A percentile compares a stretch with the other conserved stretches of the same genome.
Evolutionary conservation across 1,284 basidiomycete species (phyloP).

Genomic region (Gomphus bonarii): DNA sequence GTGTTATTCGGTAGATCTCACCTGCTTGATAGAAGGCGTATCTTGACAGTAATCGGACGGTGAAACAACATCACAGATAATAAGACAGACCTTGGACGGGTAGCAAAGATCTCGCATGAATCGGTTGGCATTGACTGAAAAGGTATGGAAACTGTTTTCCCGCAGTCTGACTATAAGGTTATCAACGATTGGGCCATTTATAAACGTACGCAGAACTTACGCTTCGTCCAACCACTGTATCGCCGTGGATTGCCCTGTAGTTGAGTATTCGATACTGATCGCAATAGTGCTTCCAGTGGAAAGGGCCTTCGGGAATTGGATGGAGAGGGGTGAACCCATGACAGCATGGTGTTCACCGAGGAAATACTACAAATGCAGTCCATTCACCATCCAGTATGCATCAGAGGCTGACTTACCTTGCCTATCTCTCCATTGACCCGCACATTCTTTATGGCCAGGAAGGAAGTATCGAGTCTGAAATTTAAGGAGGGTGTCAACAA

Average conservation of each 20-base stretch:
- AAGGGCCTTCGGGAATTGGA: constrained; percentile 35
- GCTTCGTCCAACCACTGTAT: constrained; percentile 91
- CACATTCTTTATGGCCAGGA: constrained; percentile 56
- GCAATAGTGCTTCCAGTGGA: constrained; percentile 35
- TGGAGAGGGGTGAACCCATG: constrained; percentile 61
- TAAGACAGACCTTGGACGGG: constrained; percentile 63
- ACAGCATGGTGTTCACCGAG: constrained; percentile 47
- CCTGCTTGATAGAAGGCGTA: constrained; percentile 65
- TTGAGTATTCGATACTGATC: constrained; percentile 63
- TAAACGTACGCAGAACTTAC: constrained; percentile 28
- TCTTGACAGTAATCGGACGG: constrained; percentile 28
- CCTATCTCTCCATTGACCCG: constrained; percentile 31
- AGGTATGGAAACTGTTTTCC: constrained; percentile 81
- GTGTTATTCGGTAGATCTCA: constrained; percentile 22
- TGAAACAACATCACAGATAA: neutral
- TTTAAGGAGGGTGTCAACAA: neutral
- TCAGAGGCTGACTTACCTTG: constrained; percentile 37
- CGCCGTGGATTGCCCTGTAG: constrained; percentile 71
- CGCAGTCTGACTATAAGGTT: constrained; percentile 61
- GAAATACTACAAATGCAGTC: constrained; percentile 31
- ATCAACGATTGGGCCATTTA: neutral
- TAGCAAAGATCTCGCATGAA: constrained; percentile 73
- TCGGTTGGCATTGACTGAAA: constrained; percentile 93
- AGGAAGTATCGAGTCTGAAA: constrained; percentile 67
- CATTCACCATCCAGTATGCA: neutral